A percentile compares a stretch with the other conserved stretches of the same genome.
Evolutionary conservation across 2,329 filamentous ascomycete genomes (phyloP).

Genomic region (Ophiostoma triangulosporum): DNA sequence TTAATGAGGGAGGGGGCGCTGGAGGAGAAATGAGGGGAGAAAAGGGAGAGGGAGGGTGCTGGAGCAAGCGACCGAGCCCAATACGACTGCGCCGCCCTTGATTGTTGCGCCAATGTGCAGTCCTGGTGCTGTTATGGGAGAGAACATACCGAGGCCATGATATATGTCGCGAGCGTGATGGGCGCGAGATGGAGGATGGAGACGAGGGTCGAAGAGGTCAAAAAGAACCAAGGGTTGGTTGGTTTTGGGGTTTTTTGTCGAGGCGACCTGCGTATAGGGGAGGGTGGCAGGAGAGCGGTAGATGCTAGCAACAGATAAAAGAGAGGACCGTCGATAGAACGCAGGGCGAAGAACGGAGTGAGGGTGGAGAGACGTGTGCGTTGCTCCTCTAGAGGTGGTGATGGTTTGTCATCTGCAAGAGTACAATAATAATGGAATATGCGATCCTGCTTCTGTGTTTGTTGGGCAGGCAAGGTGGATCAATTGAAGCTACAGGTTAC

Average conservation of each 20-base stretch:
- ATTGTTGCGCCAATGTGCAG: neutral
- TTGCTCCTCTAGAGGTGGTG: neutral
- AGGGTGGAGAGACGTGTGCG: neutral
- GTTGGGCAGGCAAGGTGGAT: neutral
- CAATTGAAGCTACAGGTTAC: neutral
- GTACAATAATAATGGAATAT: constrained; percentile 1
- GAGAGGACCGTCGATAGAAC: neutral
- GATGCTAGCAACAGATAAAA: neutral
- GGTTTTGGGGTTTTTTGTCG: neutral
- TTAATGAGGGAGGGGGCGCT: neutral
- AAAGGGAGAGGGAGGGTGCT: too few relatives aligned
- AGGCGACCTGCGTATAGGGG: neutral
- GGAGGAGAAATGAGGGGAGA: too few relatives aligned
- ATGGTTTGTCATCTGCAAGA: neutral
- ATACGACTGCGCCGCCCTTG: neutral
- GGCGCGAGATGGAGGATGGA: neutral
- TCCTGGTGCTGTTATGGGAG: neutral
- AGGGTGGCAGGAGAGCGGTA: neutral
- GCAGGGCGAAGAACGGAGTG: neutral
- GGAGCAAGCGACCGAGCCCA: too few relatives aligned
- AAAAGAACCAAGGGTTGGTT: neutral
- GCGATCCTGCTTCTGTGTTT: neutral
- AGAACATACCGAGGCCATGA: constrained; percentile 12
- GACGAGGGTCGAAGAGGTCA: neutral
- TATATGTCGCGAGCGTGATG: neutral